Evolutionary conservation across 441 rosid species (phyloP).

Genomic region (Populus hybrid): DNA sequence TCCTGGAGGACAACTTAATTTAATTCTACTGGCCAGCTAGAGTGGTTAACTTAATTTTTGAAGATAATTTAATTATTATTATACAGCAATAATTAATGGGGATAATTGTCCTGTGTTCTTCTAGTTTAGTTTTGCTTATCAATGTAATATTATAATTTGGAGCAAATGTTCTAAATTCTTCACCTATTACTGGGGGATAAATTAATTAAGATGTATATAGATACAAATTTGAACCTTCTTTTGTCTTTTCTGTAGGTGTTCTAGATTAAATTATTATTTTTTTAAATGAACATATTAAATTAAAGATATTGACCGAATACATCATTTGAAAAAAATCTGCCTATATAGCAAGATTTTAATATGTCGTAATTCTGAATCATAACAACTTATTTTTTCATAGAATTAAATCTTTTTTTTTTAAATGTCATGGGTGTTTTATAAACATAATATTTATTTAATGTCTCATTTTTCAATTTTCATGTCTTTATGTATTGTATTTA

Average conservation of each 20-base stretch:
- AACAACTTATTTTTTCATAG: no score
- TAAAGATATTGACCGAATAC: no score
- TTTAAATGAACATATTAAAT: no score
- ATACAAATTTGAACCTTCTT: constrained; percentile 30
- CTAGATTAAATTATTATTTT: not conserved
- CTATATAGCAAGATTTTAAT: no score
- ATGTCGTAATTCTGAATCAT: no score
- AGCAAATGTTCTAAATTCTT: not conserved
- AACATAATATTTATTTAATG: no score
- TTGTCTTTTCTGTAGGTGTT: constrained; percentile 23
- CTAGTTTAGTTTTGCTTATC: not conserved
- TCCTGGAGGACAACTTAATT: not conserved
- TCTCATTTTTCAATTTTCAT: no score
- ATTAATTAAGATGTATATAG: not conserved
- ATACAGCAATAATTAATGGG: constrained; percentile 16
- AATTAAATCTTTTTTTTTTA: no score
- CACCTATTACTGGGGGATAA: not conserved
- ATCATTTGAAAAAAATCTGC: no score
- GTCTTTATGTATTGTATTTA: no score
- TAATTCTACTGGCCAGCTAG: not conserved
- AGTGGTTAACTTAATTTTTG: constrained; percentile 13
- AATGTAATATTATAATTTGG: not conserved
- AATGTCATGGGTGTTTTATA: no score
- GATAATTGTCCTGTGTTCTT: not conserved
- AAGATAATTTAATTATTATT: constrained; percentile 16